Evolutionary conservation across 148 eudicot genomes (phyloP).

Genomic region (Spergularia marina): DNA sequence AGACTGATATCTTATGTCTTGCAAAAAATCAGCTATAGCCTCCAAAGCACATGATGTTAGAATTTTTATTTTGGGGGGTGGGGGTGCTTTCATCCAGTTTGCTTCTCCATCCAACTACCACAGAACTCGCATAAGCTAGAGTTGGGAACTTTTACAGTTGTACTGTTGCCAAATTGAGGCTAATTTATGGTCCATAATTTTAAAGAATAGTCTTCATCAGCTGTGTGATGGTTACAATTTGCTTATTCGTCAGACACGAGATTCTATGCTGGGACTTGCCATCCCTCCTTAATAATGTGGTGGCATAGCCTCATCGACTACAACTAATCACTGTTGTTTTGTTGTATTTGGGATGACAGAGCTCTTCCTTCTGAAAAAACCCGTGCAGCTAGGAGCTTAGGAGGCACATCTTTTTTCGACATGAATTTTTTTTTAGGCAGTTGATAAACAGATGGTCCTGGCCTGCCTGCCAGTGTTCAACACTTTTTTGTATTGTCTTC

Average conservation of each 20-base stretch:
- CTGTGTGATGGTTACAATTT: not conserved
- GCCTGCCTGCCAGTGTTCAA: not conserved
- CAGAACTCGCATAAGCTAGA: too few species aligned
- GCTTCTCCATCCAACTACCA: too few species aligned
- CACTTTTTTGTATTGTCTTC: constrained; percentile 6
- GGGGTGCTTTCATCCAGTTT: too few species aligned
- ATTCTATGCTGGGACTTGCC: not conserved
- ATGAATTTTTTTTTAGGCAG: not conserved
- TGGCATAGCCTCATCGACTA: not conserved
- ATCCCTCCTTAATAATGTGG: not conserved
- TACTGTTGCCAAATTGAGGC: too few species aligned
- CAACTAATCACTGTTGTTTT: not conserved
- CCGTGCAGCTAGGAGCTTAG: not conserved
- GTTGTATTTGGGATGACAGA: not conserved
- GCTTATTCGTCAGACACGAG: too few species aligned
- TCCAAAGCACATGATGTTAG: too few species aligned
- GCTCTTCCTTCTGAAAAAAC: not conserved
- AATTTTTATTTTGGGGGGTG: too few species aligned
- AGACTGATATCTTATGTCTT: too few species aligned
- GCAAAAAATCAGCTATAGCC: too few species aligned
- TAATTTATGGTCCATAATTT: too few species aligned
- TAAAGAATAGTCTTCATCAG: not conserved
- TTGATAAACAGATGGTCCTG: not conserved
- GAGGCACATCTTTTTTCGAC: not conserved
- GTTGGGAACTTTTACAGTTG: too few species aligned